Evolutionary conservation across 2,329 filamentous ascomycete genomes (phyloP).

Genomic region (Sarocladiaceae sp.): DNA sequence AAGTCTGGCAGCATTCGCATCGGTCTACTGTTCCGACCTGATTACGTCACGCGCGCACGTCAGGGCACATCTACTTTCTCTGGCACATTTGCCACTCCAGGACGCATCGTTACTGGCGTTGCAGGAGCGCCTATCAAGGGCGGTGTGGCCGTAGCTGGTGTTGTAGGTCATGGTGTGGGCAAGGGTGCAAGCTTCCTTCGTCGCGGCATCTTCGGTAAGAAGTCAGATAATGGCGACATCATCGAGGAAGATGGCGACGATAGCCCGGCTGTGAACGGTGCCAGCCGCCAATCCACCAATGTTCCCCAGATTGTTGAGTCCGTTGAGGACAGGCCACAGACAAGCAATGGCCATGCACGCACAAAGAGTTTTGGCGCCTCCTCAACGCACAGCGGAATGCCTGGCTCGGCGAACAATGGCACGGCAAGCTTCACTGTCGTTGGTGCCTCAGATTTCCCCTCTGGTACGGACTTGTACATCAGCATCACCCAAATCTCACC

Average conservation of each 20-base stretch:
- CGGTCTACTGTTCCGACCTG: conserved; percentile 85
- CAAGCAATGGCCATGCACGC: conserved; percentile 39
- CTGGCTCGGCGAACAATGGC: conserved; percentile 62
- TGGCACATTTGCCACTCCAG: conserved; percentile 80
- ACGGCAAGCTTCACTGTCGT: conserved; percentile 77
- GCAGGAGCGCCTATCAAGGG: conserved; percentile 93
- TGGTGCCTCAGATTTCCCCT: conserved; percentile 72
- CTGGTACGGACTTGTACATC: conserved; percentile 75
- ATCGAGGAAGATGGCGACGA: conserved; percentile 30
- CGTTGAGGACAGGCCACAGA: conserved; percentile 13
- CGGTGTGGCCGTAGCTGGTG: conserved; percentile 69
- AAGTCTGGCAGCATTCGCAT: conserved; percentile 82
- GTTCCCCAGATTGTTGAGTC: conserved; percentile 9
- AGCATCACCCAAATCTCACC: conserved; percentile 61
- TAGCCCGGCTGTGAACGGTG: conserved; percentile 20
- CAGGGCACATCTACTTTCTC: conserved; percentile 92
- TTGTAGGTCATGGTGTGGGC: conserved; percentile 73
- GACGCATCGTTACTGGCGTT: conserved; percentile 78
- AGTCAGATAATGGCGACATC: conserved; percentile 55
- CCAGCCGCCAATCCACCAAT: conserved; percentile 1
- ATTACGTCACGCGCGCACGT: conserved; percentile 80
- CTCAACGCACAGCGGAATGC: conserved; percentile 61
- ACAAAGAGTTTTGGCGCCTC: conserved; percentile 59
- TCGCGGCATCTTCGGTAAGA: conserved; percentile 73
- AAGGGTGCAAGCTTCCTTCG: conserved; percentile 90